Evolutionary conservation across 2,329 filamentous ascomycete species (phyloP), one percentile per base, ranked within the genome.

Genomic region (Alternaria viburni): DNA sequence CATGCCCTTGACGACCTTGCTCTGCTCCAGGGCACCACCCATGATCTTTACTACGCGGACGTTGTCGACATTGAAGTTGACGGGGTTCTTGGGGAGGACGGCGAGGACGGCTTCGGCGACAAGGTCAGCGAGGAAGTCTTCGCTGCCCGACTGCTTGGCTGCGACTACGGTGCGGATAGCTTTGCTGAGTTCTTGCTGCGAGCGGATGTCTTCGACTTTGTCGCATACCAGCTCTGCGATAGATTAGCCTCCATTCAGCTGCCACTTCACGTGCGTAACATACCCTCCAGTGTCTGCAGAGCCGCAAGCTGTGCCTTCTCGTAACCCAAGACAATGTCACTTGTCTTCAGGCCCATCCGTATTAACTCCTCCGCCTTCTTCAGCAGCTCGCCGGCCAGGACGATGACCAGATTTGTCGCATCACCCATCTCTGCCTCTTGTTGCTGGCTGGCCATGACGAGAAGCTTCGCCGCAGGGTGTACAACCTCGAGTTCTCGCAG

Each of bases 351-450:
- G 30, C 96, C 96, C 93, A 99, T 95, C 65, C 96, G 89, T 75
- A 99, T 86, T 79, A 99, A 85, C 81, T 98, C 94, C 85, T 99
- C 96, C 11, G 96, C 96, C 85, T 99, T 98, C 85, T 92, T 93
- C 74, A 99, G 86, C 76, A 99, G 86, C 85, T 99, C 96, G 69
- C 96, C 96, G 6, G 96, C 96, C 66, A 99, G 86, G 58, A 99
- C 87, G 77, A 99, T 98, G 74, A 99, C 96, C 80, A 99, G 84
- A 83, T 99, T 99, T 62, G 96, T 99, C 59, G 93, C 96, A 83
- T 99, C 96, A 62, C 96, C 96, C 93, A 99, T 97, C 88, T 99
- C 96, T 45, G 94, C 90, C 82, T 99, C 96, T 83, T 99, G 96
- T 84, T 99, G 96, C 83, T 99, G 96, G 81, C 92, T 95, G 65